Conservation (phyloP, 2,329 filamentous ascomycete species). For the Xylaria sp. region DNA sequence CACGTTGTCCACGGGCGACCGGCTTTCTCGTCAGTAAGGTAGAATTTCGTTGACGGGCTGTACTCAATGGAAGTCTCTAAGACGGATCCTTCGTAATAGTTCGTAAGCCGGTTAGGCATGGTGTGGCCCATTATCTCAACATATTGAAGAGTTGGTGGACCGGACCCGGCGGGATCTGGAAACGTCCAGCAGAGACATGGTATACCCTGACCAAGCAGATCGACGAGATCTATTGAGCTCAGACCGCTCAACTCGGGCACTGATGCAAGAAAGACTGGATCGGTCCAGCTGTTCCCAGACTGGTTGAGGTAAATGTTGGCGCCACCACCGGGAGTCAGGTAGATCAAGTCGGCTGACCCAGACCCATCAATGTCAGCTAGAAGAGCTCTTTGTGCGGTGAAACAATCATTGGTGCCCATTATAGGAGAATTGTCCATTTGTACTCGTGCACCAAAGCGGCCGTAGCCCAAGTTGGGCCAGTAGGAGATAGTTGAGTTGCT, state of each 20-base stretch:
- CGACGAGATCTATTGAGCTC: not conserved
- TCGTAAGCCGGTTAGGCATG: not conserved
- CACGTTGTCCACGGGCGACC: slow-evolving; percentile 4
- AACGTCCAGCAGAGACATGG: not conserved
- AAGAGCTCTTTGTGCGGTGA: not conserved
- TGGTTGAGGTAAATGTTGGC: not conserved
- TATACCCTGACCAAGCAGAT: not conserved
- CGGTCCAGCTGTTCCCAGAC: not conserved
- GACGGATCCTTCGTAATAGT: not conserved
- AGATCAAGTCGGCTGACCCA: not conserved
- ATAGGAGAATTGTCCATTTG: not conserved
- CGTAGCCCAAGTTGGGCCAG: slow-evolving; percentile 14
- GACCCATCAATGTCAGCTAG: not conserved
- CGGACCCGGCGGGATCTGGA: not conserved
- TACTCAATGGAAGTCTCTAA: not conserved
- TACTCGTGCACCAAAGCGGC: not conserved
- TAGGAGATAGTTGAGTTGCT: not conserved
- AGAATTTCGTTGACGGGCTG: slow-evolving; percentile 20
- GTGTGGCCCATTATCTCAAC: not conserved
- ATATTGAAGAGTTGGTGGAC: not conserved
- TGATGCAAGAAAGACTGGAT: not conserved
- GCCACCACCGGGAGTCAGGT: not conserved
- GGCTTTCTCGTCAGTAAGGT: slow-evolving; percentile 3
- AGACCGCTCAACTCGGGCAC: not conserved
- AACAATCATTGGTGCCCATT: not conserved